phyloP scores from a whole-genome alignment of 2,329 filamentous ascomycete genomes.

The Xylariaceae sp. region DNA sequence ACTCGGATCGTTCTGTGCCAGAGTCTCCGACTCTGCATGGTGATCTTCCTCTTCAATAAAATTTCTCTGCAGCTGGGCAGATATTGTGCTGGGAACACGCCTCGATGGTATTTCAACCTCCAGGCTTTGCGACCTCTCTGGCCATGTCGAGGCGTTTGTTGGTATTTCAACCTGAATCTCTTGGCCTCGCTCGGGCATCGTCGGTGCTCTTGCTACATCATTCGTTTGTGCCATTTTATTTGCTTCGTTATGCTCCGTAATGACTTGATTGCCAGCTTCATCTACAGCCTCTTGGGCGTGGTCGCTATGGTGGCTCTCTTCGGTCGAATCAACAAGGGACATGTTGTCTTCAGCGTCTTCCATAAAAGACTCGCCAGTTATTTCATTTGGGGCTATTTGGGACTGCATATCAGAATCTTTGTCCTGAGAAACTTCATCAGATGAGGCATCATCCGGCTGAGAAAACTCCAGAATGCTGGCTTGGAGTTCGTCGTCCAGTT shows the following conservation, averaged over 20 bases:
- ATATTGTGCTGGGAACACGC: slow-evolving; percentile 5
- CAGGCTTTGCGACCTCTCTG: not conserved
- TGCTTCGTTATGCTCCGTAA: no score
- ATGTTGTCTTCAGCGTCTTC: no score
- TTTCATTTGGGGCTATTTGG: not conserved
- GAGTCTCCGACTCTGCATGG: slow-evolving; percentile 12
- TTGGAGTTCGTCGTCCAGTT: slow-evolving; percentile 28
- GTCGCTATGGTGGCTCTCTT: not conserved
- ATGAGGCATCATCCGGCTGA: slow-evolving; percentile 8
- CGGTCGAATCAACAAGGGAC: no score
- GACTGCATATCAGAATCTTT: not conserved
- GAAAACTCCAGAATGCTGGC: slow-evolving; percentile 26
- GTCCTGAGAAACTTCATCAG: not conserved
- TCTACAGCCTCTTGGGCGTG: not conserved
- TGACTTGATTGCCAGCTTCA: no score
- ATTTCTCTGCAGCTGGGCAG: slow-evolving; percentile 6
- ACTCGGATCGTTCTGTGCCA: slow-evolving; percentile 19
- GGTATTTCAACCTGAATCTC: not conserved
- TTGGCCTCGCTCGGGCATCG: not conserved
- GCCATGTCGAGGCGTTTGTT: not conserved
- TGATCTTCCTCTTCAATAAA: slow-evolving; percentile 3
- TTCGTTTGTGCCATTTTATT: not conserved
- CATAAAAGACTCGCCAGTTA: no score
- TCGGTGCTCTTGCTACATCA: not conserved
- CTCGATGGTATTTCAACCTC: slow-evolving; percentile 8